phyloP scores from a whole-genome alignment of 1,284 basidiomycete species.

The Coniophora puteana region DNA sequence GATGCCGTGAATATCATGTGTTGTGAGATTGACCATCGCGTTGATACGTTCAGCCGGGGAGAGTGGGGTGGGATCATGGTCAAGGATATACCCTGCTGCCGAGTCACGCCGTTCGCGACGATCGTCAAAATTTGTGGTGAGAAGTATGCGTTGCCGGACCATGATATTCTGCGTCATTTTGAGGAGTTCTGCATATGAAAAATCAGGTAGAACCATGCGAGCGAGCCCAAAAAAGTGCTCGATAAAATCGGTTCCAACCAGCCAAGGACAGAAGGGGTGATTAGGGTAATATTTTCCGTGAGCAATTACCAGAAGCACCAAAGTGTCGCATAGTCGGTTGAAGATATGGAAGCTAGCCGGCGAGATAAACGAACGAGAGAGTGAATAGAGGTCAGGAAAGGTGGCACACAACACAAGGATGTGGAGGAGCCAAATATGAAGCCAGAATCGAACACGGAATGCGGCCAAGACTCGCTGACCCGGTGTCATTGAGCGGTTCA shows the following conservation, averaged over 20 bases:
- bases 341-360: constrained; percentile 22
- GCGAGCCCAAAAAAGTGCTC: neutral
- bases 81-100: neutral
- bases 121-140: neutral
- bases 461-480: constrained; percentile 16
- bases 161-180: neutral
- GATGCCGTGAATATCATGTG: neutral
- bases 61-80: neutral
- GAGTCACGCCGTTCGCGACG: neutral
- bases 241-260: neutral
- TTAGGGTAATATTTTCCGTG: neutral
- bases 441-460: constrained; percentile 19
- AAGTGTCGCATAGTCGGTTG: constrained; percentile 4
- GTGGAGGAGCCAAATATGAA: constrained; percentile 18
- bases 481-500: constrained; percentile 12
- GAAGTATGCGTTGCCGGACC: neutral
- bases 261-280: neutral
- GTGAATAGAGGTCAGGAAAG: constrained; percentile 18
- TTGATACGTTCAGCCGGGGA: neutral
- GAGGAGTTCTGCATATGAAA: neutral
- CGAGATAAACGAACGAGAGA: constrained; percentile 20
- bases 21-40: neutral
- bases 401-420: constrained; percentile 8
- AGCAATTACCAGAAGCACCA: neutral
- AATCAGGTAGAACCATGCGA: neutral